Evolutionary conservation across 345 rosid genomes (phyloP), one percentile per base, ranked within the genome.

Genomic region (Brassica carinata): DNA sequence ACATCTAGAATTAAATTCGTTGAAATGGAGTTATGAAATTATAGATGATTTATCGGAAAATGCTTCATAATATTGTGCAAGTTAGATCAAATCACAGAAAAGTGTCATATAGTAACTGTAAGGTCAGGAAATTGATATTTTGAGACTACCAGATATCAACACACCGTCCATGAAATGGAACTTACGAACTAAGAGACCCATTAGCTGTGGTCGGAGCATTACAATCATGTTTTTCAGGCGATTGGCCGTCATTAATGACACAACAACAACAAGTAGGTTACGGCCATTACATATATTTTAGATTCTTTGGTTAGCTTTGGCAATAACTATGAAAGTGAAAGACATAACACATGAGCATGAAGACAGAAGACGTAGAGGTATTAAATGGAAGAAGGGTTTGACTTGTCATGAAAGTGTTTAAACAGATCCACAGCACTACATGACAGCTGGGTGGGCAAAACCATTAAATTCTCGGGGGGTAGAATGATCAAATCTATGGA

Each of bases 301-400:
- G 75, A 77, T 77, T 77, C 70, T 68, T 15, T 48, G 70, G 64
- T 77, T 62, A 18, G 64, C 75, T 62, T 63, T 31, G 75, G 75
- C 71, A 77, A 70, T 70, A 70, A 77, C 75, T 77, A 70, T 62
- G 81, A 77, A 70, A 70, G n/a, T n/a, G 75, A 70, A 45, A 58
- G 71, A 63, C 17, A 8, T 69, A 63, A 70, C 75, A 48, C 81
- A 70, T 48, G 75, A 77, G 38, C 70, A 70, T 8, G 81, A 58
- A 76, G 75, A 61, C 75, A 45, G 75, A 58, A 76, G 75, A 61
- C 75, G 51, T 62, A 31, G 71, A 70, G 48, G 36, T 77, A 63
- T 45, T 70, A 63, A 69, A 77, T 77, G 75, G 48, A 70, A 48
- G 48, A 70, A 48, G 70, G 70, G 70, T 77, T 70, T 77, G 81